phyloP scores from a whole-genome alignment of 148 eudicot genomes.

The Tetragonia tetragonoides region DNA sequence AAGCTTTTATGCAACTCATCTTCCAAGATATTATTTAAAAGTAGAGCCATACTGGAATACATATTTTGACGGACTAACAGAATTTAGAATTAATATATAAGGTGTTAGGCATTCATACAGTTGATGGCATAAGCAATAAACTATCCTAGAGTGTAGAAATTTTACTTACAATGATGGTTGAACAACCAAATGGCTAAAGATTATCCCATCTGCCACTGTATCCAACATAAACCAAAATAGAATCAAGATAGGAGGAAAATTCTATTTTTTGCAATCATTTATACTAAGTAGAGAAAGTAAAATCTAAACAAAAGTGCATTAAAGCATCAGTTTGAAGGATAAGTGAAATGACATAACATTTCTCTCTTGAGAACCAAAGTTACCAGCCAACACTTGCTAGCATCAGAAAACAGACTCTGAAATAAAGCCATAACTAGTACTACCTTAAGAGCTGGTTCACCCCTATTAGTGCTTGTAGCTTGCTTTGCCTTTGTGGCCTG shows the following conservation, averaged over 20 bases:
- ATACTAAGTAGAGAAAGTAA: background rate
- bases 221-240: conserved; percentile 11
- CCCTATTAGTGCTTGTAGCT: conserved; percentile 48
- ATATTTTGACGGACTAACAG: background rate
- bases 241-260: background rate
- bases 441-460: conserved; percentile 92
- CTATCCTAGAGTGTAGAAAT: background rate
- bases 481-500: conserved; percentile 78
- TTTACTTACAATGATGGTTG: conserved; percentile 28
- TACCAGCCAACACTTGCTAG: background rate
- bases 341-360: background rate
- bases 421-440: background rate
- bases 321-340: background rate
- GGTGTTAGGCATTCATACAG: no score
- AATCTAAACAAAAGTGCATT: background rate
- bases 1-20: no score
- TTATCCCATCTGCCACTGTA: conserved; percentile 93
- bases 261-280: background rate
- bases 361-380: background rate
- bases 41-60: no score
- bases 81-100: background rate
- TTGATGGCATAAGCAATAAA: background rate
- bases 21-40: no score
- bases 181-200: background rate
- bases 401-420: background rate